Base-by-base conservation (phyloP, 805 yeast genomes). In the Suhomyces vadensis region DNA sequence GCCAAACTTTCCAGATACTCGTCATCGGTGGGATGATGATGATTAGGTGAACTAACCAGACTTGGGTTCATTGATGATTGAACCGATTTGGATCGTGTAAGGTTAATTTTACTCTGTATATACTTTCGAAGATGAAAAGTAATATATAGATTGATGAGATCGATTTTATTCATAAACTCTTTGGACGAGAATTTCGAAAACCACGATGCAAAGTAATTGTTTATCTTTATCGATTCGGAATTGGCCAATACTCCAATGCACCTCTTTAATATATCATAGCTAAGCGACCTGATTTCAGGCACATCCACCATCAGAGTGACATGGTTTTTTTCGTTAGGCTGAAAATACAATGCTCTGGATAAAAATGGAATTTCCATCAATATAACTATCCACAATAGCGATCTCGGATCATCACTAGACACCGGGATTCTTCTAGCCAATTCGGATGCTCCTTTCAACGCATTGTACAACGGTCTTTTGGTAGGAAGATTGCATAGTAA, bases 251-350 rank as follows among this genome's bases (percentile, higher is more conserved):
- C 67, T 0, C 97, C 96, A 27, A 88, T 66, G 2, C 79, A 66
- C 31, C 90, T 71, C 56, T 86, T 87, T 19, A 83, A 58, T 3
- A 91, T 70, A 40, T 87, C 91, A 55, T 85, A 83, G n/a, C 85
- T 75, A 11, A 81, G 54, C 0, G 77, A 60, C 47, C 76, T 75
- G 17, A 84, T 71, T 51, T 80, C 86, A 0, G 78, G 74, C 0
- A 76, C 64, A 21, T 75, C 74, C 10, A 61, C 53, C 71, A 68
- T 67, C 51, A 48, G 47, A 5, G 19, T 29, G 8, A n/a, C n/a
- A n/a, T n/a, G n/a, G 36, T n/a, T 44, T 46, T 23, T 21, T 35
- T 55, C 9, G 42, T 54, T 52, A 17, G 52, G 57, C 41, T 49
- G 63, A 36, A 72, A 61, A 3, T 81, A 63, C 41, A 71, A 53